These are phyloP conservation scores for Neltuma alba DNA, from an alignment of 306 rosid species.

Conservation along the genomic window DNA sequence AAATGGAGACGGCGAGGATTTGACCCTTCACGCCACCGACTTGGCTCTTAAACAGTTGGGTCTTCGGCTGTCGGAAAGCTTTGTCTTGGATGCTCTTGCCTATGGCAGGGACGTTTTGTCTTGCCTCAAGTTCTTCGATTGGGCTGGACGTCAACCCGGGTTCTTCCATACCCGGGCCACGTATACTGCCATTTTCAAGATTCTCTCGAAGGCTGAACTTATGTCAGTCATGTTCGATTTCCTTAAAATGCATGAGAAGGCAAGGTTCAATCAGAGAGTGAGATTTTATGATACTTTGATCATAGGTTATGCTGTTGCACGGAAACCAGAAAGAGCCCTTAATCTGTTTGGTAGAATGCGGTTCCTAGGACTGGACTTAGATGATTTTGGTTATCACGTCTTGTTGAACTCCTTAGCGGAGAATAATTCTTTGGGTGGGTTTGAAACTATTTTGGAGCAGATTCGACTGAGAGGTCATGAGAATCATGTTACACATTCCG, in stretches of 20 bases:
- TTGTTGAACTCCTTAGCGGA: slow-evolving; percentile 66
- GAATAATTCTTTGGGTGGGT: slow-evolving; percentile 48
- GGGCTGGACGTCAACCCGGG: slow-evolving; percentile 76
- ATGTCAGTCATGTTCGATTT: slow-evolving; percentile 57
- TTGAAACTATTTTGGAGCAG: slow-evolving; percentile 52
- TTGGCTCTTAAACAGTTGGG: slow-evolving; percentile 53
- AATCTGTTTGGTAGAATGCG: slow-evolving; percentile 74
- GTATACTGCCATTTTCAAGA: slow-evolving; percentile 58
- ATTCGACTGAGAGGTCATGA: slow-evolving; percentile 55
- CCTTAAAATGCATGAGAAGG: slow-evolving; percentile 41
- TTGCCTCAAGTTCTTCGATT: slow-evolving; percentile 84
- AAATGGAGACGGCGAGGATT: slow-evolving; percentile 8
- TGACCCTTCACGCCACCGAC: slow-evolving; percentile 37
- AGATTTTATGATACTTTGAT: slow-evolving; percentile 66
- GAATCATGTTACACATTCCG: slow-evolving; percentile 42
- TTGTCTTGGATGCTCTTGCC: slow-evolving; percentile 66
- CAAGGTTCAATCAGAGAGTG: slow-evolving; percentile 4
- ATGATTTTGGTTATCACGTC: slow-evolving; percentile 56
- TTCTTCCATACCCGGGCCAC: slow-evolving; percentile 72
- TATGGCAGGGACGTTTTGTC: slow-evolving; percentile 58
- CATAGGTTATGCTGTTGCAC: slow-evolving; percentile 77
- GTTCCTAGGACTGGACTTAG: slow-evolving; percentile 67
- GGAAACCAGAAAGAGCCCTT: slow-evolving; percentile 70
- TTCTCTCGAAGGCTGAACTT: slow-evolving; percentile 55
- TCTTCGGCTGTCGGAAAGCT: slow-evolving; percentile 50